Conservation (phyloP, 305 asterid species). For the Fraxinus latifolia region DNA sequence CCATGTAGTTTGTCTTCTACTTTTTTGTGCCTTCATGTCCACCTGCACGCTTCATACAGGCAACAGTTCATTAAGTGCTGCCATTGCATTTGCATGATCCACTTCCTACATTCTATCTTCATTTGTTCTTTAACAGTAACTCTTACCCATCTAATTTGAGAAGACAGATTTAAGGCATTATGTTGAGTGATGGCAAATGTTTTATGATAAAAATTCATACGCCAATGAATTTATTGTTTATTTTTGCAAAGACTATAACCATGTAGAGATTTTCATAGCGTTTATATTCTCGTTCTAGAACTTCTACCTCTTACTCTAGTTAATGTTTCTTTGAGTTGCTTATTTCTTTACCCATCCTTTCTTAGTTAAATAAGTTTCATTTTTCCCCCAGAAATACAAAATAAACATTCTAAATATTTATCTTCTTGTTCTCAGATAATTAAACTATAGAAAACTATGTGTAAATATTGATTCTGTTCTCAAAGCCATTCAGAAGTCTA, state of each 20-base stretch:
- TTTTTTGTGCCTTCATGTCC: neutral
- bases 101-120: neutral
- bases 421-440: neutral
- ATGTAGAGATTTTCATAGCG: neutral
- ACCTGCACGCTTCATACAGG: neutral
- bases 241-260: neutral
- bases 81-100: neutral
- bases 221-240: neutral
- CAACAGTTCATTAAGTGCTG: neutral
- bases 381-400: neutral
- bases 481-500: neutral
- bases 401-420: neutral
- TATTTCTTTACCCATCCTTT: neutral
- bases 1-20: neutral
- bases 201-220: neutral
- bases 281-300: neutral
- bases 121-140: neutral
- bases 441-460: neutral
- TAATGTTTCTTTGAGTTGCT: neutral
- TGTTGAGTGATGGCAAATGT: neutral
- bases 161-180: neutral
- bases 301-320: neutral
- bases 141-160: neutral
- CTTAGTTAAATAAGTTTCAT: neutral
- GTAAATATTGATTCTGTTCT: neutral